Base-by-base conservation (phyloP, 2,329 filamentous ascomycete species). In the Raffaelea albimanens region DNA sequence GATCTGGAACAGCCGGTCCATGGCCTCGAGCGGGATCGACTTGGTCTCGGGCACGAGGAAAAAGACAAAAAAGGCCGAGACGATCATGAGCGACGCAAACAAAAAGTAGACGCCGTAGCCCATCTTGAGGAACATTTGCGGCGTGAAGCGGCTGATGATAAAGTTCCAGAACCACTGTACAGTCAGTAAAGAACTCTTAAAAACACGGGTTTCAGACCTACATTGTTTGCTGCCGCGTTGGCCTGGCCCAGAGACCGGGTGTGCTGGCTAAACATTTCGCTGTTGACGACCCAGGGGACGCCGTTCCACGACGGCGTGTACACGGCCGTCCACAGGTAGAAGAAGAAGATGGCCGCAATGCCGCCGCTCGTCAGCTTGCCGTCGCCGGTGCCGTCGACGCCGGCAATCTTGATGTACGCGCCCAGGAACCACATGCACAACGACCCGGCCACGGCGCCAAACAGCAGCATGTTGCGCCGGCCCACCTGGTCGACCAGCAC, bases 261-360 rank as follows among this genome's bases (percentile, higher is more conserved):
- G 63, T 82, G 83, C 53, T 80, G 76, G 56, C 83, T 77, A 62
- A 87, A 88, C 70, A 89, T 87, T 62, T 89, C 83, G 0, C 73
- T 73, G 67, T 86, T 86, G 58, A 85, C 66, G 20, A 89, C 82
- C 85, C 85, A 89, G 0, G 83, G 84, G 0, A 81, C 85, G 2
- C 82, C 82, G 58, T 85, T 85, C 82, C 82, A 86, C 0, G 76
- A 75, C 0, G 77, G 82, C 0, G 81, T 85, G 65, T 88, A 89
- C 61, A 82, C 81, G 0, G 74, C 77, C 0, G 83, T 85, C 78
- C 80, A 87, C 0, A 87, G 70, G 58, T 86, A 87, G 67, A 87
- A 85, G 70, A 87, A 85, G 62, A 82, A 79, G 50, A 84, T 72
- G 31, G 80, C 79, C 0, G 76, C 75, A 47, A 80, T 76, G 14